Base-by-base conservation (phyloP, 108 stramenopile genomes). In the Cyclotella kingstonii region DNA sequence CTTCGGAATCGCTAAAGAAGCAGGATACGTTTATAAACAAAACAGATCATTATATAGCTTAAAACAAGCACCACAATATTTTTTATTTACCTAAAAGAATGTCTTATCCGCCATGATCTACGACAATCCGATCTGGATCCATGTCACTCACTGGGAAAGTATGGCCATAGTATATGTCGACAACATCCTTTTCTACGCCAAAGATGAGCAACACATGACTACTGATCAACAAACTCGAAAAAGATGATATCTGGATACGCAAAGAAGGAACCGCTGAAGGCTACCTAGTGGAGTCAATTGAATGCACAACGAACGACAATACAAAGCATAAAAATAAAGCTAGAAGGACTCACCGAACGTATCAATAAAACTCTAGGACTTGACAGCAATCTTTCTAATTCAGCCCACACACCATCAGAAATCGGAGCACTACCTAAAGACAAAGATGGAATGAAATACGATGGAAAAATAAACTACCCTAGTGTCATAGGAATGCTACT, bases 401-500 rank as follows among this genome's bases (percentile, higher is more conserved):
- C 21, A 11, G 27, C 23, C 23, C 4, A 14, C 25, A 50, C 49
- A 6, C 49, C 49, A 11, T 21, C 49, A 3, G 49, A 50, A 11
- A 14, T 10, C 5, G 27, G 11, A 38, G 60, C 67, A 41, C 61
- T 69, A 4, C 36, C 21, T 25, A 57, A 36, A 9, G 75, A 69
- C 48, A 35, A 11, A 4, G 38, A 61, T 27, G 60, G 67, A 12
- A 22, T 18, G 10, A 49, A 18, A 31, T 15, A 12, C 14, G 38
- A 63, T 7, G 75, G 41, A 54, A 8, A 9, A 6, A 25, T 55
- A 12, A 55, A 26, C 26, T 54, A 54, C 54, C 18, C 59, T 1
- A 63, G 66, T 4, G 40, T 80, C 17, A 42, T 78, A n/a, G 81
- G 81, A 43, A 70, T 74, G 73, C 45, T 82, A 33, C 19, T 77